These are phyloP conservation scores for Solanum habrochaites DNA, from an alignment of 257 asterid species.

Conservation along the genomic window DNA sequence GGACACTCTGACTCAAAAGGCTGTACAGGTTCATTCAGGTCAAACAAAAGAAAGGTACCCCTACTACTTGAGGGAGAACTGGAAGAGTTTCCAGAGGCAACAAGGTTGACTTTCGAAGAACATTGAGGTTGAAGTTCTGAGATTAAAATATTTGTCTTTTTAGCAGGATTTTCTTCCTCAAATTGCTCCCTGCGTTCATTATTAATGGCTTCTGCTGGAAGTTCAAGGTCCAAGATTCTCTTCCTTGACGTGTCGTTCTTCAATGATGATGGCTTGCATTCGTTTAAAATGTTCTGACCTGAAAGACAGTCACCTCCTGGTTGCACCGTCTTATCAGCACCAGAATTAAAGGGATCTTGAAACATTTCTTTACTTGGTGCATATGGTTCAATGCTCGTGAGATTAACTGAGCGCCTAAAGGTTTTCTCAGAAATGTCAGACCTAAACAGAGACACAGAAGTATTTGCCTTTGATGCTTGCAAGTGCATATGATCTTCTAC, in stretches of 20 bases:
- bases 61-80: slow-evolving; percentile 13
- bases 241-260: slow-evolving; percentile 11
- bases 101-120: slow-evolving; percentile 12
- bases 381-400: slow-evolving; percentile 8
- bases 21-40: slow-evolving; percentile 55
- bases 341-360: slow-evolving; percentile 14
- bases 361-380: slow-evolving; percentile 6
- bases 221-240: slow-evolving; percentile 33
- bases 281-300: slow-evolving; percentile 6
- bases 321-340: neutral
- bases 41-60: slow-evolving; percentile 24
- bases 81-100: slow-evolving; percentile 9
- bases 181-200: slow-evolving; percentile 18
- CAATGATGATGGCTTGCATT: slow-evolving; percentile 7
- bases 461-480: slow-evolving; percentile 20
- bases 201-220: slow-evolving; percentile 25
- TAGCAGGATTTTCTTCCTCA: slow-evolving; percentile 8
- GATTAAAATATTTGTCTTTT: slow-evolving; percentile 3
- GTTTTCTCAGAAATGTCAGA: slow-evolving; percentile 18
- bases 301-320: slow-evolving; percentile 2
- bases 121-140: slow-evolving; percentile 1
- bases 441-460: slow-evolving; percentile 9
- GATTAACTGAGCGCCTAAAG: slow-evolving; percentile 17
- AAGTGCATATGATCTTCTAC: slow-evolving; percentile 10
- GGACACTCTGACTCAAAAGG: slow-evolving; percentile 20